These are phyloP conservation scores for Chrysosporium queenslandicum DNA, from an alignment of 2,329 filamentous ascomycete genomes.

Conservation along the genomic window DNA sequence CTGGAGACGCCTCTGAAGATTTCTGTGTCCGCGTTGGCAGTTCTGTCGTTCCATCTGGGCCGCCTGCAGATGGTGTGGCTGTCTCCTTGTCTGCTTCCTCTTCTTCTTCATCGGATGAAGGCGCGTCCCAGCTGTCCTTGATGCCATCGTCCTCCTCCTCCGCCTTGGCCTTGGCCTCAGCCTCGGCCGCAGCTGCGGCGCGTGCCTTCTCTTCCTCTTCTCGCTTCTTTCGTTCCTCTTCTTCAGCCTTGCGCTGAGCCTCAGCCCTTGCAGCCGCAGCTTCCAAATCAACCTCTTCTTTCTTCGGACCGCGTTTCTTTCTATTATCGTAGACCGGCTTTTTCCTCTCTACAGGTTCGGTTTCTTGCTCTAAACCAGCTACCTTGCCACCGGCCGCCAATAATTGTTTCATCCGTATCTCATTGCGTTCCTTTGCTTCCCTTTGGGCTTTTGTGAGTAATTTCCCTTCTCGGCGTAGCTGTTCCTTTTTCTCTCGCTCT, in stretches of 20 bases:
- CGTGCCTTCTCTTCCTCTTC: slow-evolving; percentile 69
- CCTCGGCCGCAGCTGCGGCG: slow-evolving; percentile 54
- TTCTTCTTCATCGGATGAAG: slow-evolving; percentile 45
- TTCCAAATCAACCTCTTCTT: slow-evolving; percentile 44
- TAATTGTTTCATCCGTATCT: slow-evolving; percentile 42
- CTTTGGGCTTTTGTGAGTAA: slow-evolving; percentile 42
- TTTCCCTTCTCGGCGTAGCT: slow-evolving; percentile 41
- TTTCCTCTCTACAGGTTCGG: slow-evolving; percentile 55
- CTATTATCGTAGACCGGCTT: slow-evolving; percentile 64
- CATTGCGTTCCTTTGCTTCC: slow-evolving; percentile 39
- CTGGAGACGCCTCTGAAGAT: slow-evolving; percentile 25
- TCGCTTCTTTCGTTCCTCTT: slow-evolving; percentile 48
- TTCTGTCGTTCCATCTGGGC: slow-evolving; percentile 18
- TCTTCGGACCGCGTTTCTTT: slow-evolving; percentile 59
- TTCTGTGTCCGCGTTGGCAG: slow-evolving; percentile 9
- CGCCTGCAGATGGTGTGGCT: slow-evolving; percentile 20
- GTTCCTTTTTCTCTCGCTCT: slow-evolving; percentile 43
- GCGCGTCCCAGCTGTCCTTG: slow-evolving; percentile 90
- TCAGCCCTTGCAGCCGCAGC: slow-evolving; percentile 40
- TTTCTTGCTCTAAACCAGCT: slow-evolving; percentile 37
- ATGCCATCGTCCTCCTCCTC: slow-evolving; percentile 74
- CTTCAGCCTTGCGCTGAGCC: slow-evolving; percentile 40
- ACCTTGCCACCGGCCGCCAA: slow-evolving; percentile 40
- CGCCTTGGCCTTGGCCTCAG: slow-evolving; percentile 59
- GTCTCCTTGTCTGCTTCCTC: slow-evolving; percentile 43